Evolutionary conservation across 2,329 filamentous ascomycete species (phyloP), one percentile per base, ranked within the genome.

Genomic region (Fusarium compactum): DNA sequence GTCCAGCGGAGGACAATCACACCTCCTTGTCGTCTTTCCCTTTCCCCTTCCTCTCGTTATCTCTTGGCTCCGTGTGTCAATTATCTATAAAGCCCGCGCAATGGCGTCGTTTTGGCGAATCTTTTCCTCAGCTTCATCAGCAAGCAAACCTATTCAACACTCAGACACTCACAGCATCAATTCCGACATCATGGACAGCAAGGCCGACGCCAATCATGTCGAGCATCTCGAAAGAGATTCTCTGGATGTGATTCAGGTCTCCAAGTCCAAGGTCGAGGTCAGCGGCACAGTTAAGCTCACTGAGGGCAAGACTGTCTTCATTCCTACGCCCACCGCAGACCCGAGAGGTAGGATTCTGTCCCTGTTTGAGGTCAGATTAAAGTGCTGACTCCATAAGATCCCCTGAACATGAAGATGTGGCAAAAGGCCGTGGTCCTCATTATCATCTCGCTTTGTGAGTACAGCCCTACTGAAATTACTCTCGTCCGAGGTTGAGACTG

Each of bases 351-450:
- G 44, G 50, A 50, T 4, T 7, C 8, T 18, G 4, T 4, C 8
- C 16, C 10, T n/a, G 5, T n/a, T 40, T 3, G 24, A 16, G 5
- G 12, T 16, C 3, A 1, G 4, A n/a, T 18, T 18, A 25, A 20
- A 40, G 38, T 64, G 29, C 61, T 64, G 50, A 64, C 43, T 15
- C 5, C n/a, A 9, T 12, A 9, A 73, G 70, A 73, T 57, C 70
- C 70, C 3, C 51, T 73, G 50, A 73, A 73, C 53, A 71, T 73
- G 70, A 69, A 56, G 48, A 73, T 67, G 67, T 73, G 70, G 70
- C 70, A 73, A 46, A 73, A 73, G 56, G 54, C 52, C 14, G 47
- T 54, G 8, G 67, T 71, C 15, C 58, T 73, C 9, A 43, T 73
- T 11, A 55, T 71, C 12, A 73, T 73, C 32, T 73, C 70, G 3